phyloP scores from a whole-genome alignment of 179 eudicot species.

The Pouteria campechiana region DNA sequence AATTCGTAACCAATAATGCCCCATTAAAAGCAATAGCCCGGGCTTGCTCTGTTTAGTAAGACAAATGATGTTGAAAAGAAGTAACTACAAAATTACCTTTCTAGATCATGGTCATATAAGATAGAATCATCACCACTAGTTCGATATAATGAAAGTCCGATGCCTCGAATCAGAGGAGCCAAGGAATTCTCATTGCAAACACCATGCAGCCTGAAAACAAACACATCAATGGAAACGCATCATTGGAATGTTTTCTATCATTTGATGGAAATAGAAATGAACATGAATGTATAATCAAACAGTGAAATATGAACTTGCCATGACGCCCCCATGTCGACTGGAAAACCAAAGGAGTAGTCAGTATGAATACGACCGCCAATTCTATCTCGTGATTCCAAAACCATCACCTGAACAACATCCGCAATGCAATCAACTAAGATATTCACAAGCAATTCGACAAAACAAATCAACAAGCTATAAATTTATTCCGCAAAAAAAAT shows the following conservation, averaged over 20 bases:
- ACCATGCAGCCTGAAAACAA: conserved; percentile 74
- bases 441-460: neutral
- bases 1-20: too few relatives aligned
- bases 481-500: neutral
- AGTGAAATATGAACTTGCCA: conserved; percentile 31
- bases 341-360: conserved; percentile 94
- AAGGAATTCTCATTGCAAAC: conserved; percentile 95
- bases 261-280: neutral
- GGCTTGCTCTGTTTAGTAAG: too few relatives aligned
- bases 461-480: neutral
- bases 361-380: conserved; percentile 97
- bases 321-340: conserved; percentile 99
- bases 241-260: too few relatives aligned
- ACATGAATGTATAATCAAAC: neutral
- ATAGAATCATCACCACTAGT: conserved; percentile 97
- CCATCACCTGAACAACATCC: conserved; percentile 46
- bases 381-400: conserved; percentile 92
- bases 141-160: conserved; percentile 79
- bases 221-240: neutral
- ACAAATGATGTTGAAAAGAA: too few relatives aligned
- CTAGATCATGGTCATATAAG: conserved; percentile 91
- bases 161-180: conserved; percentile 83
- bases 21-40: too few relatives aligned
- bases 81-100: conserved; percentile 40
- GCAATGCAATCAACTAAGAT: conserved; percentile 1